phyloP scores from a whole-genome alignment of 768 basidiomycete genomes.

The Serendipita sp. region DNA sequence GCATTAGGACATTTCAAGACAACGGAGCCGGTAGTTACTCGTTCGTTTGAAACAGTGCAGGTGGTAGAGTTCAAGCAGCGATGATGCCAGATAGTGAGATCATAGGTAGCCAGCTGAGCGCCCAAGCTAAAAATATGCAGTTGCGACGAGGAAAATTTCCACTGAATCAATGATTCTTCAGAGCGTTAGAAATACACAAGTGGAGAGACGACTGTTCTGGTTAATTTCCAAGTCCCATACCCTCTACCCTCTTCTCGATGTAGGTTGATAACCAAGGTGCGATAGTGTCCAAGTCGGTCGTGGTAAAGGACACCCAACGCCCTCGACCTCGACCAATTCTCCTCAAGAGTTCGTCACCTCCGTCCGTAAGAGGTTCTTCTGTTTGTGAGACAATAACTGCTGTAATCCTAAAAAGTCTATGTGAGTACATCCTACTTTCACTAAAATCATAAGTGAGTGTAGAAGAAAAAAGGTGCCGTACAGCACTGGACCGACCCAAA shows the following conservation, averaged over 20 bases:
- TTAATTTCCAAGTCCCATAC: conserved; percentile 51
- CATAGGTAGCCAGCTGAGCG: too few relatives aligned
- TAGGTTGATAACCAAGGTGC: conserved; percentile 67
- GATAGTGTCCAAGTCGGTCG: conserved; percentile 51
- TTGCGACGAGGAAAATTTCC: too few relatives aligned
- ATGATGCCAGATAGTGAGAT: too few relatives aligned
- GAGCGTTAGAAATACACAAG: too few relatives aligned
- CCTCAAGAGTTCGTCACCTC: conserved; percentile 34
- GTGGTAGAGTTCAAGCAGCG: too few relatives aligned
- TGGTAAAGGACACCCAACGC: conserved; percentile 56
- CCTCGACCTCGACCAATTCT: conserved; percentile 32
- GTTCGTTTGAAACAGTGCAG: too few relatives aligned
- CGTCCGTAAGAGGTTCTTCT: conserved; percentile 21
- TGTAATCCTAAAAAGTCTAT: conserved; percentile 7
- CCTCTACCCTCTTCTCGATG: conserved; percentile 49
- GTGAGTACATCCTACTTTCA: too few relatives aligned
- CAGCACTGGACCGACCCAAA: conserved; percentile 69
- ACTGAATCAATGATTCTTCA: too few relatives aligned
- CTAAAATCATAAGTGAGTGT: too few relatives aligned
- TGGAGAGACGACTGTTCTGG: not conserved
- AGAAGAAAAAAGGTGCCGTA: conserved; percentile 19
- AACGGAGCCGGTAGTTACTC: too few relatives aligned
- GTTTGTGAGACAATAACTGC: conserved; percentile 19
- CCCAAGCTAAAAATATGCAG: too few relatives aligned
- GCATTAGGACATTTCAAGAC: too few relatives aligned